phyloP scores from a whole-genome alignment of 805 yeast genomes.

The fission yeast (Schizosaccharomyces pombe) region DNA sequence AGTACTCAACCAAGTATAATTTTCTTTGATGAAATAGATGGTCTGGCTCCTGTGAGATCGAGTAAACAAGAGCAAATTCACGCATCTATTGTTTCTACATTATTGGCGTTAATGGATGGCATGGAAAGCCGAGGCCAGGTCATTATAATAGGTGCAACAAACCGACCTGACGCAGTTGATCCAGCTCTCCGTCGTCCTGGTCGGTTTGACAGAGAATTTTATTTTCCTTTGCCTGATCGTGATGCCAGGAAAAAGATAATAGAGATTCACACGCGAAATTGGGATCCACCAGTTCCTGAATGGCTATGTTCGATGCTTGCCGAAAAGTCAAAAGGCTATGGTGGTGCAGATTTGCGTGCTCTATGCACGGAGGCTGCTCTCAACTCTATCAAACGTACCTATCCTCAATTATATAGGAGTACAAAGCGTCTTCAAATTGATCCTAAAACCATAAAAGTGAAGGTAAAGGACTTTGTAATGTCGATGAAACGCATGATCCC shows the following conservation, averaged over 20 bases:
- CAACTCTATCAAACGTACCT: constrained; percentile 69
- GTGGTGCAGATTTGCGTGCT: constrained; percentile 92
- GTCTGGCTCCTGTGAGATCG: constrained; percentile 87
- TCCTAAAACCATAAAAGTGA: constrained; percentile 45
- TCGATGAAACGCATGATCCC: constrained; percentile 66
- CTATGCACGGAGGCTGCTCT: constrained; percentile 89
- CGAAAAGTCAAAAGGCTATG: constrained; percentile 73
- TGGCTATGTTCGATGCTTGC: constrained; percentile 46
- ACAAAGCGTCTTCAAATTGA: constrained; percentile 51
- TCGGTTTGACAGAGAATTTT: constrained; percentile 87
- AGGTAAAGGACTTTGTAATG: constrained; percentile 61
- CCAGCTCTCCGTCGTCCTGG: constrained; percentile 96
- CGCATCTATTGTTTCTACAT: constrained; percentile 86
- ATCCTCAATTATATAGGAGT: constrained; percentile 74
- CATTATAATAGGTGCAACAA: constrained; percentile 92
- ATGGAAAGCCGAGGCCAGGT: constrained; percentile 98
- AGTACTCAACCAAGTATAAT: constrained; percentile 90
- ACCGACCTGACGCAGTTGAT: constrained; percentile 94
- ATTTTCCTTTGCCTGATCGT: constrained; percentile 75
- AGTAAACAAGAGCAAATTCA: constrained; percentile 96
- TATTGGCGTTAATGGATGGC: constrained; percentile 93
- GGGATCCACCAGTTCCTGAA: constrained; percentile 52
- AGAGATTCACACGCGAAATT: constrained; percentile 64
- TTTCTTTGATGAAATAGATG: constrained; percentile 92
- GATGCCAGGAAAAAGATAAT: constrained; percentile 59